These are phyloP conservation scores for Fusarium beomiforme DNA, from an alignment of 2,329 filamentous ascomycete genomes.

Conservation along the genomic window DNA sequence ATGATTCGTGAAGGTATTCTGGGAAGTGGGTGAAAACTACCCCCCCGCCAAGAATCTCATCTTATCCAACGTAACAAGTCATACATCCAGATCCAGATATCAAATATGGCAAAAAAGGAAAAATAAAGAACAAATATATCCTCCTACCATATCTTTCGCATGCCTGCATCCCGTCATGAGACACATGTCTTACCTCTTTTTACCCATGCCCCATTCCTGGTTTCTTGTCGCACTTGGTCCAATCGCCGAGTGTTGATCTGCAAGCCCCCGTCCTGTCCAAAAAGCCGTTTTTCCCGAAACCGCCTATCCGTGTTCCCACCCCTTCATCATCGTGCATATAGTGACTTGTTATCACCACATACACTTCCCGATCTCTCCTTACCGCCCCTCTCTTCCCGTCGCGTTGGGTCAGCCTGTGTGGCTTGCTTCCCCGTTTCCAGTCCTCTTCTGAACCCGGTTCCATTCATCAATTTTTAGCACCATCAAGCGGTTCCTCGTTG, in stretches of 20 bases:
- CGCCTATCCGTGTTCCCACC: conserved; percentile 24
- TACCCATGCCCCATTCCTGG: not conserved
- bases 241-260: conserved; percentile 34
- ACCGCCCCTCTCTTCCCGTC: conserved; percentile 16
- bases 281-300: conserved; percentile 40
- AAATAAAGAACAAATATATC: not conserved
- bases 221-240: conserved; percentile 24
- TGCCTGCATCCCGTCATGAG: not conserved
- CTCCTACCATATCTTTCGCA: conserved; percentile 3
- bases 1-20: conserved; percentile 41
- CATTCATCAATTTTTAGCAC: conserved; percentile 19
- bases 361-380: conserved; percentile 2
- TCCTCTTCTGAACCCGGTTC: conserved; percentile 10
- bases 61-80: conserved; percentile 9
- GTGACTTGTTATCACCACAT: conserved; percentile 9
- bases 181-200: conserved; percentile 22
- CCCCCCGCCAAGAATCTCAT: not conserved
- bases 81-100: conserved; percentile 3
- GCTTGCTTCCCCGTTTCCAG: conserved; percentile 6
- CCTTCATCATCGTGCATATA: conserved; percentile 41
- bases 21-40: conserved; percentile 8
- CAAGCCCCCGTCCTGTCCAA: conserved; percentile 20
- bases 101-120: not conserved
- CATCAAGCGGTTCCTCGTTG: conserved; percentile 12
- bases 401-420: not conserved